Evolutionary conservation across 305 asterid genomes (phyloP).

Genomic region (Striga hermonthica): DNA sequence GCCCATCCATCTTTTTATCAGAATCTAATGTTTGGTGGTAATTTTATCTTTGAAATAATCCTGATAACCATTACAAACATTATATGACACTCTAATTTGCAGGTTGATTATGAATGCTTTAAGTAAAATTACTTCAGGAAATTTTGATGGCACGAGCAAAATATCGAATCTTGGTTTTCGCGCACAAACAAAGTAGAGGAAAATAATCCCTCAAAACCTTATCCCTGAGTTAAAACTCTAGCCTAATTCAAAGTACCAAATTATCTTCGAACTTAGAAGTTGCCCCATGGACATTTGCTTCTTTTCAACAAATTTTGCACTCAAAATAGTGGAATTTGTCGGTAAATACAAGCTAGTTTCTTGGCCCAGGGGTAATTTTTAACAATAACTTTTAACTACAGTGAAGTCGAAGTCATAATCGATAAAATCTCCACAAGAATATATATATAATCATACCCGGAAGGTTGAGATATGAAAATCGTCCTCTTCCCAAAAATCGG

Average conservation of each 20-base stretch:
- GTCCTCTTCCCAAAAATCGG: constrained; percentile 87
- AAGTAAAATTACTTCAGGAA: too few species aligned
- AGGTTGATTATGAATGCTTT: too few species aligned
- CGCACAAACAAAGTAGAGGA: too few species aligned
- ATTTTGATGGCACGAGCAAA: too few species aligned
- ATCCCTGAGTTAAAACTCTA: not conserved
- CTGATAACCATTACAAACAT: too few species aligned
- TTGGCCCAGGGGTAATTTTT: too few species aligned
- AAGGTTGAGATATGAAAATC: constrained; percentile 51
- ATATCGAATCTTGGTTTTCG: too few species aligned
- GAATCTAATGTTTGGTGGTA: too few species aligned
- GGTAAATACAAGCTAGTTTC: not conserved
- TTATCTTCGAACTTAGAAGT: not conserved
- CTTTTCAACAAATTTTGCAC: not conserved
- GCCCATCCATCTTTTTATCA: too few species aligned
- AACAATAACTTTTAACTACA: too few species aligned
- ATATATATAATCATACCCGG: constrained; percentile 59
- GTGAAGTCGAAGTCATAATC: not conserved
- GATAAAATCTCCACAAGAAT: not conserved
- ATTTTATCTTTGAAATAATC: too few species aligned
- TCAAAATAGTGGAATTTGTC: not conserved
- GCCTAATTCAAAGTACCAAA: not conserved
- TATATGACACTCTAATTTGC: too few species aligned
- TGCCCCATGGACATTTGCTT: not conserved
- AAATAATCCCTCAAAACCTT: not conserved